Evolutionary conservation across 1,284 basidiomycete species (phyloP), one percentile per base, ranked within the genome.

Genomic region (Gomphus bonarii): DNA sequence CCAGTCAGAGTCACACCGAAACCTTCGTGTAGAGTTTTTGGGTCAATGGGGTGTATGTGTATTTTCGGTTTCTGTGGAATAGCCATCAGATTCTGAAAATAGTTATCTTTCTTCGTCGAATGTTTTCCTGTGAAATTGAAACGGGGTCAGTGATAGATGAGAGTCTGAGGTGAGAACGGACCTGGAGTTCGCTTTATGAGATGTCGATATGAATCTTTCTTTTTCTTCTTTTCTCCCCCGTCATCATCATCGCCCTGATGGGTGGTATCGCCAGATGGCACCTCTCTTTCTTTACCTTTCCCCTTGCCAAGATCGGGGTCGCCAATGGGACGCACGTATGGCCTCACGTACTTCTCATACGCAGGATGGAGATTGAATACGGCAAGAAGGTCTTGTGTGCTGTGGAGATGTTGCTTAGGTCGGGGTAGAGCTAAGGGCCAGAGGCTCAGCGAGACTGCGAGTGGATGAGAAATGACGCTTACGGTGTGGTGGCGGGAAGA

Each of bases 31-130:
- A 86, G 84, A 2, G 83, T 86, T 61, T 73, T 76, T 44, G 68
- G 62, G 68, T 88, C 85, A 63, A 89, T 87, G n/a, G 74, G 76
- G 44, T 66, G 66, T 62, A 89, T 85, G 54, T 71, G 69, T 60
- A 81, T 77, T 61, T 76, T 80, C 64, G 88, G 84, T 67, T 89
- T 89, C 58, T 84, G 82, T 3, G 86, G 85, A 22, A 77, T 73
- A 63, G 79, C 74, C 70, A 88, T 85, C 61, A 80, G 78, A 1
- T 70, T 80, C 44, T 74, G 76, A 53, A 89, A 69, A 67, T 81
- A 87, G 60, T 85, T 82, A 63, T 89, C 86, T 67, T 85, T 89
- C 73, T 86, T 88, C 74, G 79, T 76, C n/a, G 86, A 86, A 63
- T 89, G 86, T 69, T 87, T 88, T 57, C 86, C 84, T 85, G 63